These are phyloP conservation scores for Coemansia sp. DNA, from an alignment of 192 early-diverging fungal species.

Conservation along the genomic window DNA sequence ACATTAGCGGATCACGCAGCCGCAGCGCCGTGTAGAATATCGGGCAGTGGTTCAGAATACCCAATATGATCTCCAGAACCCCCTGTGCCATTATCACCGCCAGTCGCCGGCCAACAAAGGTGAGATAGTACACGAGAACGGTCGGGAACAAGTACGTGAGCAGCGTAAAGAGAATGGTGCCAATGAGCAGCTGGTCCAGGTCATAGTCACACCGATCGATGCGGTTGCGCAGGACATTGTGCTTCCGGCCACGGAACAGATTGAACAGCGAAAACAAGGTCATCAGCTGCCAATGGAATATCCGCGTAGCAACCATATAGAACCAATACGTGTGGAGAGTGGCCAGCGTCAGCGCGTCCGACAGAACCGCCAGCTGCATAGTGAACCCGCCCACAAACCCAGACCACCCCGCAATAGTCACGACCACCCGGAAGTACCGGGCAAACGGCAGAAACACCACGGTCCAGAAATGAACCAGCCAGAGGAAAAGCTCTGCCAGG, in stretches of 20 bases:
- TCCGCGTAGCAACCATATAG: conserved; percentile 86
- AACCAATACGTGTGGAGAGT: conserved; percentile 94
- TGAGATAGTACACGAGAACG: conserved; percentile 84
- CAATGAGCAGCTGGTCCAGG: conserved; percentile 90
- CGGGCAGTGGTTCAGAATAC: conserved; percentile 93
- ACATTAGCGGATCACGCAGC: conserved; percentile 75
- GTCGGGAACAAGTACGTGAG: conserved; percentile 95
- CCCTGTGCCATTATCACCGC: conserved; percentile 76
- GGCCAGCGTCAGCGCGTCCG: conserved; percentile 75
- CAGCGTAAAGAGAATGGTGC: conserved; percentile 89
- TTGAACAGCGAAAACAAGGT: conserved; percentile 85
- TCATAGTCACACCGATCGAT: conserved; percentile 92
- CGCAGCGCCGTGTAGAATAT: conserved; percentile 89
- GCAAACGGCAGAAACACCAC: conserved; percentile 50
- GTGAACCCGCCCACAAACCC: conserved; percentile 77
- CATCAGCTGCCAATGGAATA: conserved; percentile 89
- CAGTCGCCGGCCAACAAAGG: conserved; percentile 81
- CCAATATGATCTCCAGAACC: conserved; percentile 75
- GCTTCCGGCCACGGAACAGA: conserved; percentile 73
- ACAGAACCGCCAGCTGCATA: conserved; percentile 75
- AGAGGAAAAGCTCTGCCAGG: conserved; percentile 84
- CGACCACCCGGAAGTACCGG: conserved; percentile 53
- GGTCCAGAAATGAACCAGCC: conserved; percentile 84
- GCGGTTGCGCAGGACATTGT: conserved; percentile 82
- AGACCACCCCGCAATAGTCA: conserved; percentile 64